phyloP scores from a whole-genome alignment of 108 stramenopile genomes.

The Aurantiochytrium sp. region DNA sequence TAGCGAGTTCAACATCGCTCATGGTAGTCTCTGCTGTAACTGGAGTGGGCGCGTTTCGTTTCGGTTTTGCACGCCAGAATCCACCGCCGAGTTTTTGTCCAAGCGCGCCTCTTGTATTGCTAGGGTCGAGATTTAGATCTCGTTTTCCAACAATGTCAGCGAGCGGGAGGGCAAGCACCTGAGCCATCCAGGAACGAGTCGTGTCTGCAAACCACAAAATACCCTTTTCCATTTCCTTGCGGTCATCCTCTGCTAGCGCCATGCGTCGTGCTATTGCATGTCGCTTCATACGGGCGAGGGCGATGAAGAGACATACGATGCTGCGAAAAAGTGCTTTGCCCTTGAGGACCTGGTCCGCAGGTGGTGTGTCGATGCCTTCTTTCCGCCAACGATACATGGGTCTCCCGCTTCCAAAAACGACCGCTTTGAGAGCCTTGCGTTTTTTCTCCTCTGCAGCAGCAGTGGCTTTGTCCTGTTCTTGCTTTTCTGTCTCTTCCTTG shows the following conservation, averaged over 20 bases:
- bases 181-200: not conserved
- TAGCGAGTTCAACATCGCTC: not conserved
- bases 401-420: not conserved
- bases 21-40: not conserved
- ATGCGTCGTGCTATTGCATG: not conserved
- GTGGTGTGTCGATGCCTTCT: not conserved
- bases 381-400: constrained; percentile 5
- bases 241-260: not conserved
- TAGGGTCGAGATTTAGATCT: not conserved
- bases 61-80: not conserved
- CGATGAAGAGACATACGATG: not conserved
- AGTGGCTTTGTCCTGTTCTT: not conserved
- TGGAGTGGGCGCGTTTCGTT: not conserved
- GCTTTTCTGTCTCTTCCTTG: not conserved
- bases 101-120: not conserved
- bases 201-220: not conserved
- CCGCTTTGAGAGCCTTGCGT: not conserved
- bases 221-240: not conserved
- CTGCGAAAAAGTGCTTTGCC: not conserved
- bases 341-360: not conserved
- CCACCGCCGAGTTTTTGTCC: not conserved
- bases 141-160: not conserved
- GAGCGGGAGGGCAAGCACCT: not conserved
- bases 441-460: too few relatives aligned
- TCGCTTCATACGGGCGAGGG: not conserved